These are phyloP conservation scores for Torulaspora quercuum DNA, from an alignment of 805 yeast genomes.

Conservation along the genomic window DNA sequence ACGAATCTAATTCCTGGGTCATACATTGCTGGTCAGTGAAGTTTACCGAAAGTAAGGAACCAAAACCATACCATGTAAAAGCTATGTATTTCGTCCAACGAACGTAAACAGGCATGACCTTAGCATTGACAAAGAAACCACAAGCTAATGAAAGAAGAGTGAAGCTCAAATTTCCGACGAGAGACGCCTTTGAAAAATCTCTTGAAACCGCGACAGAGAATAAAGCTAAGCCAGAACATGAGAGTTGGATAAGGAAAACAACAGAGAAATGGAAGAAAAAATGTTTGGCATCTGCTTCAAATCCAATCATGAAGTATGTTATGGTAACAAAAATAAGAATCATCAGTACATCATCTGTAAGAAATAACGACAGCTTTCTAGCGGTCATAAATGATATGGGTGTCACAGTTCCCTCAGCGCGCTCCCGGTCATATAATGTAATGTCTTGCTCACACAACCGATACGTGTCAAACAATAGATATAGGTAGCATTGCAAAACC, in stretches of 20 bases:
- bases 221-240: constrained; percentile 31
- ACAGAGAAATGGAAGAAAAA: constrained; percentile 65
- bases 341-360: constrained; percentile 66
- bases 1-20: constrained; percentile 30
- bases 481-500: constrained; percentile 54
- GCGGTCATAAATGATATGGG: constrained; percentile 64
- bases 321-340: constrained; percentile 56
- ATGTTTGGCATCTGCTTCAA: constrained; percentile 46
- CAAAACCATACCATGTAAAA: constrained; percentile 75
- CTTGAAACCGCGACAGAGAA: constrained; percentile 51
- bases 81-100: constrained; percentile 79
- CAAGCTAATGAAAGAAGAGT: constrained; percentile 74
- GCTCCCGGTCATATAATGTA: constrained; percentile 59
- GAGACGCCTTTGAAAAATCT: constrained; percentile 58
- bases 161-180: constrained; percentile 59
- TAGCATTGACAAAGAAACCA: constrained; percentile 75
- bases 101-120: constrained; percentile 77
- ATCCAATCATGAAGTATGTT: constrained; percentile 76
- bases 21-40: constrained; percentile 61
- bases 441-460: constrained; percentile 55
- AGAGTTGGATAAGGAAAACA: constrained; percentile 52
- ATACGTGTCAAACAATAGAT: constrained; percentile 55
- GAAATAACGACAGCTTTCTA: constrained; percentile 60
- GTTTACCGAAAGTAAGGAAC: constrained; percentile 61
- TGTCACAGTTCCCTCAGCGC: constrained; percentile 64